Percentiles rank a stretch among this genome's conserved stretches.
These are phyloP conservation scores for Fagus sylvatica DNA, from an alignment of 306 rosid genomes.

Conservation along the genomic window DNA sequence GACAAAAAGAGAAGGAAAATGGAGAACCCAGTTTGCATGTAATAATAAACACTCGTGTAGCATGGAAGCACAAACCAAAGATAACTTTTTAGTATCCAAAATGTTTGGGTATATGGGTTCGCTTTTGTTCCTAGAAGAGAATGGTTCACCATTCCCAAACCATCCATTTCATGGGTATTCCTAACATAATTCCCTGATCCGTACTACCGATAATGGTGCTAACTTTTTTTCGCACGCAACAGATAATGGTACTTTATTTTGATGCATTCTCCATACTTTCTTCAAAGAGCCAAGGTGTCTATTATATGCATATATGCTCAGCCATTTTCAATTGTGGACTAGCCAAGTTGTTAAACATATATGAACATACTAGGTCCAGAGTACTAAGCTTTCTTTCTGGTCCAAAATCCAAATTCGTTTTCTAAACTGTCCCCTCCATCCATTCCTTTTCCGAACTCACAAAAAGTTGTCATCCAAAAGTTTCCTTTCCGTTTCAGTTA, in stretches of 20 bases:
- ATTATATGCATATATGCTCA: constrained; percentile 30
- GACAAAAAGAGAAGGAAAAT: no score
- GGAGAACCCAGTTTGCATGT: no score
- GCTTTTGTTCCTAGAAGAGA: no score
- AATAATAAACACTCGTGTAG: no score
- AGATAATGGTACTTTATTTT: neutral
- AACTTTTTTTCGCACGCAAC: neutral
- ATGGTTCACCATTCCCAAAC: no score
- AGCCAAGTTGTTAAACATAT: constrained; percentile 7
- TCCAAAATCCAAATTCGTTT: neutral
- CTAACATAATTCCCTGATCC: neutral
- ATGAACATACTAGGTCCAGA: neutral
- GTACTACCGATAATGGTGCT: neutral
- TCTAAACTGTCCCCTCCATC: neutral
- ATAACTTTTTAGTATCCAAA: no score
- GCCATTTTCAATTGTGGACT: constrained; percentile 19
- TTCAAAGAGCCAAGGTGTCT: constrained; percentile 4
- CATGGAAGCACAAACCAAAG: no score
- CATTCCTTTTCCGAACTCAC: neutral
- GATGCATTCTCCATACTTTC: neutral
- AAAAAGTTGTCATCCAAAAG: neutral
- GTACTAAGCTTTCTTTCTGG: neutral
- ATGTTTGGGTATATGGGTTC: no score
- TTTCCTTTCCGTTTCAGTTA: neutral
- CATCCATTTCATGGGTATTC: neutral